A percentile compares a stretch with the other conserved stretches of the same genome.
phyloP scores from a whole-genome alignment of 2,329 filamentous ascomycete genomes.

The Colletotrichum sidae region DNA sequence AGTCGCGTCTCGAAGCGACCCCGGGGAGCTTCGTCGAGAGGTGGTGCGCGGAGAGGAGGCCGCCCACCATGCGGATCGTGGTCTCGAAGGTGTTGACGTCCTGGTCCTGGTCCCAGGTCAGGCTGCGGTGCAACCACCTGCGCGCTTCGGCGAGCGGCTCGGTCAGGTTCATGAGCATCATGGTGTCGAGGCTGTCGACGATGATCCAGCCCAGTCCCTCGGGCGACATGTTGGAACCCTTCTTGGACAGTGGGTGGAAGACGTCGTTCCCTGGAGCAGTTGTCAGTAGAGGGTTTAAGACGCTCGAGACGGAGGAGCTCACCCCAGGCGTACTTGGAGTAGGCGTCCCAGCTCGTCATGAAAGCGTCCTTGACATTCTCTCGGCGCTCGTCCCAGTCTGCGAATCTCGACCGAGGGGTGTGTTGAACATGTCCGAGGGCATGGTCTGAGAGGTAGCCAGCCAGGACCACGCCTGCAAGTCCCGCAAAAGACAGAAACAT shows the following conservation, averaged over 20 bases:
- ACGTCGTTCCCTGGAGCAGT: constrained; percentile 66
- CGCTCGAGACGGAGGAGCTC: constrained; percentile 50
- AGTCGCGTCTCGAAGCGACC: constrained; percentile 70
- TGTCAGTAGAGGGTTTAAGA: background rate
- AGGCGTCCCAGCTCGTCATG: constrained; percentile 89
- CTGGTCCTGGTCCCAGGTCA: constrained; percentile 77
- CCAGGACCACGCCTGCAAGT: background rate
- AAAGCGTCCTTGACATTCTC: constrained; percentile 90
- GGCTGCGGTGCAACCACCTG: constrained; percentile 75
- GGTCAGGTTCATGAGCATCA: constrained; percentile 84
- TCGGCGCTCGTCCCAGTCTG: constrained; percentile 82
- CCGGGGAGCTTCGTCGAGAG: constrained; percentile 74
- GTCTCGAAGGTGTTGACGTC: constrained; percentile 83
- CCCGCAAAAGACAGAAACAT: background rate
- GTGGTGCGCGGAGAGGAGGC: constrained; percentile 78
- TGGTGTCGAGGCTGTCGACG: constrained; percentile 79
- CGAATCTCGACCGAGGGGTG: constrained; percentile 42
- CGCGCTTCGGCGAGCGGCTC: constrained; percentile 74
- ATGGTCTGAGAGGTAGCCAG: background rate
- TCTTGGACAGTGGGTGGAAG: constrained; percentile 74
- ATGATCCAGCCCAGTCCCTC: constrained; percentile 84
- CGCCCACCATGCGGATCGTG: constrained; percentile 82
- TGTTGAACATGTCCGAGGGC: constrained; percentile 1
- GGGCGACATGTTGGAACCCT: constrained; percentile 73
- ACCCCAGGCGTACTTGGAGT: constrained; percentile 95